A percentile compares a stretch with the other conserved stretches of the same genome.
Evolutionary conservation across 2,329 filamentous ascomycete genomes (phyloP).

Genomic region (Orbilia ellipsospora): DNA sequence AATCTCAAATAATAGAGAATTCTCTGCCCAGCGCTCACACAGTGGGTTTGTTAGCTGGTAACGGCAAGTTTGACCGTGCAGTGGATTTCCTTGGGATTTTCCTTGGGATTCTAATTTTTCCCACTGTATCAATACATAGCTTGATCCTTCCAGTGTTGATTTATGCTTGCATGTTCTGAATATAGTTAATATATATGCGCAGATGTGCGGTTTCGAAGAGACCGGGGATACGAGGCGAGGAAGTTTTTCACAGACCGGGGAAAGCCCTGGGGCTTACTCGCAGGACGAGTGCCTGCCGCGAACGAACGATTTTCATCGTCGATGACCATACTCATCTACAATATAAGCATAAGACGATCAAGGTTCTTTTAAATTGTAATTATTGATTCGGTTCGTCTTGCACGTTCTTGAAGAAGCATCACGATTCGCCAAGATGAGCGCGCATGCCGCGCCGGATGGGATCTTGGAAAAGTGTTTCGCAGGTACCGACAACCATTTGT

Average conservation of each 20-base stretch:
- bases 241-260: too few species aligned
- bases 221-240: too few species aligned
- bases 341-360: too few species aligned
- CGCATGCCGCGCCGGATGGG: not conserved
- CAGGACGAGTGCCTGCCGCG: too few species aligned
- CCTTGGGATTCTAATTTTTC: too few species aligned
- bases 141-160: conserved; percentile 25
- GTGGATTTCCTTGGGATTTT: conserved; percentile 3
- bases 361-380: too few species aligned
- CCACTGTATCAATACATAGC: not conserved
- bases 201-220: too few species aligned
- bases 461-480: not conserved
- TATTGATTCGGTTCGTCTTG: not conserved
- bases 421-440: not conserved
- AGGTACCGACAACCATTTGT: not conserved
- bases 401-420: not conserved
- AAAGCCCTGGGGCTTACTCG: too few species aligned
- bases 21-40: conserved; percentile 5
- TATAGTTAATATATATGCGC: too few species aligned
- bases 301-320: too few species aligned
- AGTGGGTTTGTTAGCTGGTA: conserved; percentile 8
- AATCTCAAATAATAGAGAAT: conserved; percentile 33
- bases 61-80: conserved; percentile 24
- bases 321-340: too few species aligned
- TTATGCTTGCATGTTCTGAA: not conserved